Percentiles rank a stretch among this genome's conserved stretches.
phyloP scores from a whole-genome alignment of 1,139 yeast genomes.

The Hemisphaericaspora subhashii region DNA sequence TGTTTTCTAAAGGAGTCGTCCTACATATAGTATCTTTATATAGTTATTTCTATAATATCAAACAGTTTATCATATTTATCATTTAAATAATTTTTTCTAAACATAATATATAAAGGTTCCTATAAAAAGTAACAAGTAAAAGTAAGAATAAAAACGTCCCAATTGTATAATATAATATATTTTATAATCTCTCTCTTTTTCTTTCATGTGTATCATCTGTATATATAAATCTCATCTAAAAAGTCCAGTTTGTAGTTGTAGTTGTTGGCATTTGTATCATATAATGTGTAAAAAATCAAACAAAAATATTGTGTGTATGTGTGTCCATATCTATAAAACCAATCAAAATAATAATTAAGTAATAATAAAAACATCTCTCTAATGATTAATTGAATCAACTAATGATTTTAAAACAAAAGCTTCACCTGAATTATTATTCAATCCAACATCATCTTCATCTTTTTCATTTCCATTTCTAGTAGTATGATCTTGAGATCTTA shows the following conservation, averaged over 20 bases:
- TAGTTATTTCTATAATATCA: too few species aligned
- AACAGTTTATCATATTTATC: background rate
- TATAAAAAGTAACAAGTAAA: too few species aligned
- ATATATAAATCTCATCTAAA: background rate
- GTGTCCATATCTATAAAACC: too few species aligned
- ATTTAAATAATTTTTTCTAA: background rate
- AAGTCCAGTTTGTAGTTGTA: background rate
- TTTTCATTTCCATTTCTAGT: slow-evolving; percentile 2
- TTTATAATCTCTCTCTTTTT: background rate
- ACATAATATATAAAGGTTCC: background rate
- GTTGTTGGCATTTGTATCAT: background rate
- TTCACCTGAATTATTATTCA: slow-evolving; percentile 24
- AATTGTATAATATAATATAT: background rate
- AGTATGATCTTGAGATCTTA: background rate
- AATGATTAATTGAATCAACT: slow-evolving; percentile 45
- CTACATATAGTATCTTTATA: too few species aligned
- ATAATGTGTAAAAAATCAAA: background rate
- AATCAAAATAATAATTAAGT: too few species aligned
- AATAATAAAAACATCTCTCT: background rate
- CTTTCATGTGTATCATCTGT: background rate
- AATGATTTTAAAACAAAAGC: slow-evolving; percentile 42
- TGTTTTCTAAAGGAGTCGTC: slow-evolving; percentile 11
- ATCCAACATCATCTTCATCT: slow-evolving; percentile 9
- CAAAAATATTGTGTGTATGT: background rate
- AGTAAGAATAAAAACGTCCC: background rate